A percentile compares a stretch with the other conserved stretches of the same genome.
phyloP scores from a whole-genome alignment of 148 eudicot genomes.

The Vaccinium vitisidaea region DNA sequence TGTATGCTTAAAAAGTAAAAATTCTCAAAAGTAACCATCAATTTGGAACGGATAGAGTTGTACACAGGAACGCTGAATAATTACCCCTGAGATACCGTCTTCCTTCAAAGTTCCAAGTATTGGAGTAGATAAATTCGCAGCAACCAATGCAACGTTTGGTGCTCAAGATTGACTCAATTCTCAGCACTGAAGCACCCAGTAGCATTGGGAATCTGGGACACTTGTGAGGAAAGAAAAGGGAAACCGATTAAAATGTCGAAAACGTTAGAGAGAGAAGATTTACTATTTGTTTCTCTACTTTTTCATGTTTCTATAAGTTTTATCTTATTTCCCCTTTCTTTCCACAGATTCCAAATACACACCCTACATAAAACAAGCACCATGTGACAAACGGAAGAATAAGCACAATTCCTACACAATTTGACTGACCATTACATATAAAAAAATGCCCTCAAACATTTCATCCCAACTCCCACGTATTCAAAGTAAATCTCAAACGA shows the following conservation, averaged over 20 bases:
- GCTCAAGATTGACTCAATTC: background rate
- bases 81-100: no score
- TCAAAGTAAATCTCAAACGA: background rate
- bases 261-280: no score
- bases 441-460: background rate
- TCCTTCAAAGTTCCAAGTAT: no score
- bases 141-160: background rate
- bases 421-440: background rate
- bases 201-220: background rate
- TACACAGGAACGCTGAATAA: no score
- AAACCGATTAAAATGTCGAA: no score
- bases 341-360: background rate
- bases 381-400: background rate
- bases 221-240: no score
- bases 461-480: background rate
- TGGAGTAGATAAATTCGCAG: background rate
- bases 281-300: no score
- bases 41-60: no score
- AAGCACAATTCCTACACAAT: background rate
- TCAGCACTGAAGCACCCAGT: background rate
- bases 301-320: no score
- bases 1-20: no score
- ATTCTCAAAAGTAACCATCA: no score
- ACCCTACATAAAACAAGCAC: background rate
- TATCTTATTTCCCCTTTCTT: no score